Evolutionary conservation across 2,329 filamentous ascomycete species (phyloP).

Genomic region (Alternaria postmessia): DNA sequence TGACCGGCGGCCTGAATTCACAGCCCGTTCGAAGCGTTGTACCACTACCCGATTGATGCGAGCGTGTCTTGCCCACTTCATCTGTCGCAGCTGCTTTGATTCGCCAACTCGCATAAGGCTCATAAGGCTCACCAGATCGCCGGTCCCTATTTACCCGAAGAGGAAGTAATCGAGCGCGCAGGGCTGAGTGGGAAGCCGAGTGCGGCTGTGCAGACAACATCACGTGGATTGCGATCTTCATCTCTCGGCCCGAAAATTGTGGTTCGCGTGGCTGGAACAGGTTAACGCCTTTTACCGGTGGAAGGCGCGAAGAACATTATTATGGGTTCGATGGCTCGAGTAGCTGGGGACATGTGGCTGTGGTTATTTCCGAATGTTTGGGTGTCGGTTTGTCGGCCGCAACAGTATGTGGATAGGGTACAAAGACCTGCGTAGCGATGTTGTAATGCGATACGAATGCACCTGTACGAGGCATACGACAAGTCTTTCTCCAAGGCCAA

Average conservation of each 20-base stretch:
- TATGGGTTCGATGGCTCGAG: not conserved
- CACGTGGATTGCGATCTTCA: not conserved
- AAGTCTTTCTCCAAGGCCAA: not conserved
- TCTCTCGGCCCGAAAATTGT: not conserved
- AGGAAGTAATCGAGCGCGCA: not conserved
- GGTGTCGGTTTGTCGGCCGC: not conserved
- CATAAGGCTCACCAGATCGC: not conserved
- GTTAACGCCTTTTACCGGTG: not conserved
- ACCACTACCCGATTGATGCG: not conserved
- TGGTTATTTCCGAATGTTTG: not conserved
- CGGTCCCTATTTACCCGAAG: not conserved
- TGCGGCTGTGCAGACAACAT: not conserved
- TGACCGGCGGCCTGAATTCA: not conserved
- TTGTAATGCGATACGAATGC: not conserved
- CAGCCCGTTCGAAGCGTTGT: not conserved
- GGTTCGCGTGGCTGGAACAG: not conserved
- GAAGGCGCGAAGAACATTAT: constrained; percentile 1
- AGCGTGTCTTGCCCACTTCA: no score
- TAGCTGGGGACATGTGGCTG: not conserved
- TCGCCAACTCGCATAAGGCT: not conserved
- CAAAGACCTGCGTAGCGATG: not conserved
- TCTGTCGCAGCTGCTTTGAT: not conserved
- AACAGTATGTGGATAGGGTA: not conserved
- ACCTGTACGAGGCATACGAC: not conserved
- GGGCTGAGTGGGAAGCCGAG: not conserved